Evolutionary conservation across 2,329 filamentous ascomycete genomes (phyloP).

Genomic region (Podosphaera aphanis): DNA sequence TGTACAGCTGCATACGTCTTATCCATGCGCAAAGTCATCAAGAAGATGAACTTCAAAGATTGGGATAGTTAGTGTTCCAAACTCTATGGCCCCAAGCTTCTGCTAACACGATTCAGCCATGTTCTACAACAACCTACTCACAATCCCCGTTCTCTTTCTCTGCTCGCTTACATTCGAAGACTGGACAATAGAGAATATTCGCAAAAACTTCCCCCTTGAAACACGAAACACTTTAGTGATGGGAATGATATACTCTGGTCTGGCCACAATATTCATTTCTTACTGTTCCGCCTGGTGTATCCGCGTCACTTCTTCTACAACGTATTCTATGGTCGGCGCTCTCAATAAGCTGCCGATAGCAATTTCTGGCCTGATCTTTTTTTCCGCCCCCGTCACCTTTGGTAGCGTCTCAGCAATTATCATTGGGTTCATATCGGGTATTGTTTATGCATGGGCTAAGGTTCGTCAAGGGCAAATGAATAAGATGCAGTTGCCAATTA

Average conservation of each 20-base stretch:
- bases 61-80: conserved; percentile 71
- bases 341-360: conserved; percentile 96
- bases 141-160: conserved; percentile 71
- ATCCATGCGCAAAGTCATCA: conserved; percentile 93
- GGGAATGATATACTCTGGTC: conserved; percentile 83
- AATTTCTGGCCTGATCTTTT: conserved; percentile 79
- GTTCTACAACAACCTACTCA: conserved; percentile 99
- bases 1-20: conserved; percentile 79
- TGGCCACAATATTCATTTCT: conserved; percentile 93
- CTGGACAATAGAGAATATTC: conserved; percentile 70
- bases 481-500: conserved; percentile 44
- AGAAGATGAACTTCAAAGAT: conserved; percentile 98
- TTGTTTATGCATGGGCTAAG: conserved; percentile 77
- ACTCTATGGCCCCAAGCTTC: background rate
- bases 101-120: conserved; percentile 42
- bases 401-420: conserved; percentile 79
- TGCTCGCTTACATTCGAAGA: conserved; percentile 70
- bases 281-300: conserved; percentile 99
- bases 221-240: conserved; percentile 56
- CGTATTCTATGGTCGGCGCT: conserved; percentile 95
- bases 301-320: conserved; percentile 87
- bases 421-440: conserved; percentile 74
- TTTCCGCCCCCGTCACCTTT: conserved; percentile 77
- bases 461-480: conserved; percentile 49
- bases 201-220: conserved; percentile 69